Evolutionary conservation across 805 yeast species (phyloP).

Genomic region (Candida sithepensis): DNA sequence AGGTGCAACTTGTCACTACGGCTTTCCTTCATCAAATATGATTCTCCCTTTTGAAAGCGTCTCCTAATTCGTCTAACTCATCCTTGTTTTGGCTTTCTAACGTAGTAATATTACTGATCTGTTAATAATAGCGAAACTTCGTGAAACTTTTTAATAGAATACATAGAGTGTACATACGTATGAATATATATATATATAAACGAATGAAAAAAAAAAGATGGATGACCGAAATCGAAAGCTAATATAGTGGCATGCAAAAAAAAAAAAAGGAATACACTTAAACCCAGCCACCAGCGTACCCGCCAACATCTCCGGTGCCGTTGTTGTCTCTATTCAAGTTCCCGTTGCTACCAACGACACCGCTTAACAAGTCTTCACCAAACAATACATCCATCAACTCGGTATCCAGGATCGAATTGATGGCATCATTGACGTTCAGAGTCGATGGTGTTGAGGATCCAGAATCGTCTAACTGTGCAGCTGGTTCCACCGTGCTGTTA

Average conservation of each 20-base stretch:
- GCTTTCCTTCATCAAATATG: no score
- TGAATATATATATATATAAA: neutral
- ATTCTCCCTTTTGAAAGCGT: no score
- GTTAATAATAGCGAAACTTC: no score
- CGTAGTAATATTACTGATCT: no score
- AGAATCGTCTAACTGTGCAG: neutral
- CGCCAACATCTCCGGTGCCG: neutral
- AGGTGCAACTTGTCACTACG: no score
- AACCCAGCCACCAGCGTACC: neutral
- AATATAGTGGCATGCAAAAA: neutral
- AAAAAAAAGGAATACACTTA: neutral
- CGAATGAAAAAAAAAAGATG: neutral
- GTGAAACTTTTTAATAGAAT: neutral
- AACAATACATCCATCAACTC: constrained; percentile 32
- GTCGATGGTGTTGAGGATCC: constrained; percentile 9
- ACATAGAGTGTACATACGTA: neutral
- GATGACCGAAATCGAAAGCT: no score
- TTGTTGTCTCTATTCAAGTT: neutral
- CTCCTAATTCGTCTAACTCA: no score
- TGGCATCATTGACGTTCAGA: constrained; percentile 24
- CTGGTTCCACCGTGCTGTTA: neutral
- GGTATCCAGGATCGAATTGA: constrained; percentile 27
- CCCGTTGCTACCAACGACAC: neutral
- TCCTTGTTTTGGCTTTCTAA: no score
- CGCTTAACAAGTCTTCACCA: constrained; percentile 24